Base-by-base conservation (phyloP, 306 rosid species). In the Potentilla sterilis region DNA sequence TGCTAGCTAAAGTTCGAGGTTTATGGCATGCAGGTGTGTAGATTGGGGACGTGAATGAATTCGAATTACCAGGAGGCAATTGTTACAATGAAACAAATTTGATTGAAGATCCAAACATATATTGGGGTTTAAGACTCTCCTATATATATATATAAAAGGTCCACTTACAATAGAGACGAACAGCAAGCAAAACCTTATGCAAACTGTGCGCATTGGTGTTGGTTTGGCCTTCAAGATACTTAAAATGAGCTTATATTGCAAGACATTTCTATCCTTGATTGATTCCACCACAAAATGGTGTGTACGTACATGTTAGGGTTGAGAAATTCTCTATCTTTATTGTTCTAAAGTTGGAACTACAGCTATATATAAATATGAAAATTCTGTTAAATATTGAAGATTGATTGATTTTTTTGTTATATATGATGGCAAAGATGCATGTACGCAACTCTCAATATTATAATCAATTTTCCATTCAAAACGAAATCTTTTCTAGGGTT, bases 171-270 rank as follows among this genome's bases (percentile, higher is more conserved):
- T 28, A 28, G 28, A 28, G 28, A 28, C 28, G 28, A 28, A 28
- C 28, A 28, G 28, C 1, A 28, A 28, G 1, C 28, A 28, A 28
- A 28, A 28, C 28, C 28, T 28, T 28, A 28, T 28, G 28, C 98
- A 1, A 96, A 91, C 76, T 91, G 98, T 47, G 87, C 84, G 40
- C 97, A 94, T 42, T 92, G 98, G 97, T 90, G 97, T 76, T 73
- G 92, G 83, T 97, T 96, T 72, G 97, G 97, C 42, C 93, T 95
- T 80, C 98, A 92, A 80, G 98, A 92, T 74, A 94, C 94, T 67
- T 92, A 96, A 96, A 94, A 92, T 75, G 96, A 94, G 87, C 98
- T 94, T 83, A 83, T 94, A 0, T 94, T 48, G 86, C 96, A 66
- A 88, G 88, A 73, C 84, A 90, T 11, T 91, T 92, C 67, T 90